These are phyloP conservation scores for Trichoderma gracile DNA, from an alignment of 2,329 filamentous ascomycete genomes.

Conservation along the genomic window DNA sequence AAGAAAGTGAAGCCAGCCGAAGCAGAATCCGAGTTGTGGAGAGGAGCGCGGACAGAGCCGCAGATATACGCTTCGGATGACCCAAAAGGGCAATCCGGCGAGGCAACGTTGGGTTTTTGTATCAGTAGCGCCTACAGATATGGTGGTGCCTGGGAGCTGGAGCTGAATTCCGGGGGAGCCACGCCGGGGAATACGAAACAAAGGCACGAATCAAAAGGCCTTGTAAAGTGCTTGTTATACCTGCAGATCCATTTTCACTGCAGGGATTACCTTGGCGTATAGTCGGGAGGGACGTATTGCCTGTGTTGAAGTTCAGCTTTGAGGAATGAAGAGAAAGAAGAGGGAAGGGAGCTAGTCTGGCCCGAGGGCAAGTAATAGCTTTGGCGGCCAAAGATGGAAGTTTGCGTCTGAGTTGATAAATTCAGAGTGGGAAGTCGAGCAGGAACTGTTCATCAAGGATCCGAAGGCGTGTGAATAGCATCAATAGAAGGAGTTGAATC, in stretches of 20 bases:
- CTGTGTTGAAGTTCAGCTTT: not conserved
- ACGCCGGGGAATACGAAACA: too few relatives aligned
- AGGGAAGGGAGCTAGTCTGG: too few relatives aligned
- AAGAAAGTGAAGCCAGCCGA: not conserved
- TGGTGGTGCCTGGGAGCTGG: not conserved
- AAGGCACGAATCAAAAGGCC: too few relatives aligned
- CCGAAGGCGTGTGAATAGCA: too few relatives aligned
- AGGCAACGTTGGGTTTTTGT: not conserved
- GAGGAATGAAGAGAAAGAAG: not conserved
- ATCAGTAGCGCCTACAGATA: not conserved
- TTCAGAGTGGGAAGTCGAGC: too few relatives aligned
- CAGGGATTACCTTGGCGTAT: not conserved
- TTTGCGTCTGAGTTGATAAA: too few relatives aligned
- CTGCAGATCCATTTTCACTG: slow-evolving; percentile 21
- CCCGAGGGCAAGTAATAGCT: too few relatives aligned
- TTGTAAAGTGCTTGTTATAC: slow-evolving; percentile 6
- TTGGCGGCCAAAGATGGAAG: too few relatives aligned
- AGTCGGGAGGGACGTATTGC: not conserved
- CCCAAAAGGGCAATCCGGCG: slow-evolving; percentile 16
- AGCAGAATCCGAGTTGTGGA: too few relatives aligned
- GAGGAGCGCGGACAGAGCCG: not conserved
- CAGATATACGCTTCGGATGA: slow-evolving; percentile 5
- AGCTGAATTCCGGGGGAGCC: slow-evolving; percentile 8
- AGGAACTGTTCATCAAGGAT: too few relatives aligned
- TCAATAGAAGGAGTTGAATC: too few relatives aligned